Evolutionary conservation across 768 basidiomycete genomes (phyloP).

Genomic region (Lactarius quietus): DNA sequence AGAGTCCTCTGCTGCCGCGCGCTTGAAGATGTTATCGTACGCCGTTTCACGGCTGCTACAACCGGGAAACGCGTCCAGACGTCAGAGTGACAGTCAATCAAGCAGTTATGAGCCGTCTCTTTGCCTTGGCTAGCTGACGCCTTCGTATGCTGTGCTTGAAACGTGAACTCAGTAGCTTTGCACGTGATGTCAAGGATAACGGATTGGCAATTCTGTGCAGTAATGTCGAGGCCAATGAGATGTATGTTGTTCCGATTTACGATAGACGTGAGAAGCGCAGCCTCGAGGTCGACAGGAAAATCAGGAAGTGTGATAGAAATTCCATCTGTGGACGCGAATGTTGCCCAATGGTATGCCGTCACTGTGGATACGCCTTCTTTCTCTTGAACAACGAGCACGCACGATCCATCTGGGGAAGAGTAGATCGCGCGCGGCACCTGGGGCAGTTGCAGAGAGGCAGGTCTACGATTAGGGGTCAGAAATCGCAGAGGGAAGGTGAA

Average conservation of each 20-base stretch:
- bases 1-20: slow-evolving; percentile 36
- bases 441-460: slow-evolving; percentile 41
- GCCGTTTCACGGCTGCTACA: not conserved
- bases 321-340: slow-evolving; percentile 50
- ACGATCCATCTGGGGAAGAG: slow-evolving; percentile 54
- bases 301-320: slow-evolving; percentile 31
- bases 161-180: slow-evolving; percentile 37
- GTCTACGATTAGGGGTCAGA: slow-evolving; percentile 32
- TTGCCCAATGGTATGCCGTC: slow-evolving; percentile 50
- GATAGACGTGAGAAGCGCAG: not conserved
- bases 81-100: not conserved
- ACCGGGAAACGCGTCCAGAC: not conserved
- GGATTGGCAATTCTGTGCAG: slow-evolving; percentile 38
- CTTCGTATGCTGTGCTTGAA: slow-evolving; percentile 34
- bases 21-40: slow-evolving; percentile 12
- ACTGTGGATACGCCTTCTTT: slow-evolving; percentile 17
- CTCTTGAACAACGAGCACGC: slow-evolving; percentile 39
- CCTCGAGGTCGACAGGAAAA: slow-evolving; percentile 13
- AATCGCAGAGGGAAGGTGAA: not conserved
- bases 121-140: slow-evolving; percentile 20
- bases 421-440: slow-evolving; percentile 35
- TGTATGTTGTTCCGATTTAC: not conserved
- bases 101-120: slow-evolving; percentile 39
- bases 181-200: slow-evolving; percentile 49
- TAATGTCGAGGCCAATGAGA: slow-evolving; percentile 32